Percentiles rank a stretch among this genome's conserved stretches.
These are phyloP conservation scores for Hagleromyces aurorensis DNA, from an alignment of 805 yeast species.

Conservation along the genomic window DNA sequence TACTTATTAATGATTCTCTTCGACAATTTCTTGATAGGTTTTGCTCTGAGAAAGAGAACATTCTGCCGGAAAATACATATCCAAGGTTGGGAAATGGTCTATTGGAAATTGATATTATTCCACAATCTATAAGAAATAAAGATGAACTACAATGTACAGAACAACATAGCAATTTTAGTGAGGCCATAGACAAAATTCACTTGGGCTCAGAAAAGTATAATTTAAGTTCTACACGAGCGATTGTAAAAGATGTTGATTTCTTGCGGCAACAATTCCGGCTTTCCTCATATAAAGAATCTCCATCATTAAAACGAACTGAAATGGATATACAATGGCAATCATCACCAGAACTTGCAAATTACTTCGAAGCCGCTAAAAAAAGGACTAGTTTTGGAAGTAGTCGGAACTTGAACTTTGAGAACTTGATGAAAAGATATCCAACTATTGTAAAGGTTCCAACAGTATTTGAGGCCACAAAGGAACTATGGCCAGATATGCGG, in stretches of 20 bases:
- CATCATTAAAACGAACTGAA: conserved; percentile 22
- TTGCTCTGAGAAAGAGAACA: conserved; percentile 13
- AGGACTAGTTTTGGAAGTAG: conserved; percentile 11
- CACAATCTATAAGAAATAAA: conserved; percentile 56
- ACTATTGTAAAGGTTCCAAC: conserved; percentile 25
- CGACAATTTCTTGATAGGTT: conserved; percentile 28
- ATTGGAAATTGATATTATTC: conserved; percentile 64
- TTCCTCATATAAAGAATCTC: conserved; percentile 21
- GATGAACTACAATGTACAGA: conserved; percentile 35
- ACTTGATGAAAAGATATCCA: conserved; percentile 18
- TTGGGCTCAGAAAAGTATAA: conserved; percentile 16
- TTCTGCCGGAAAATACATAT: conserved; percentile 12
- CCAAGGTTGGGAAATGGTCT: conserved; percentile 54
- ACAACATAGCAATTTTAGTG: conserved; percentile 44
- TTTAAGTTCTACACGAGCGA: conserved; percentile 42
- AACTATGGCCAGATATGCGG: conserved; percentile 27
- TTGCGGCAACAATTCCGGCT: conserved; percentile 41
- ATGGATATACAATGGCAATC: conserved; percentile 36
- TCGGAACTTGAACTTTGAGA: conserved; percentile 7
- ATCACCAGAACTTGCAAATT: conserved; percentile 30
- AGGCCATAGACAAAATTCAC: conserved; percentile 17
- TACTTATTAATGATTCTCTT: conserved; percentile 28
- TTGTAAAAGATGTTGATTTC: conserved; percentile 50
- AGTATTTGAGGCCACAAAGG: conserved; percentile 27
- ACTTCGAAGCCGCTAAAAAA: conserved; percentile 28